Conservation (phyloP, 108 stramenopile genomes). For the Chaetoceros tenuissimus region DNA sequence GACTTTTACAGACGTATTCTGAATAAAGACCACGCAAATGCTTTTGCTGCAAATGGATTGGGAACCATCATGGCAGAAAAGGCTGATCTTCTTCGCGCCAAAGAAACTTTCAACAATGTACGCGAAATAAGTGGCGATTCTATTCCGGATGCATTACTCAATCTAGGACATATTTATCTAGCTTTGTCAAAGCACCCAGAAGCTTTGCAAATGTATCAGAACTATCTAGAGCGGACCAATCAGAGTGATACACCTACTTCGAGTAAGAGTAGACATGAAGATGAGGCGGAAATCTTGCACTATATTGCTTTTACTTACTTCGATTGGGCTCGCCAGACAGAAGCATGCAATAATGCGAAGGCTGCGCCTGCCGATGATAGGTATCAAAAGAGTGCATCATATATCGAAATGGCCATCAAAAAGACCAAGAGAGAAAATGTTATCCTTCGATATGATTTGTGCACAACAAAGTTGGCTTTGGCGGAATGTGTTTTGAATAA, state of each 20-base stretch:
- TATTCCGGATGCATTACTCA: constrained; percentile 70
- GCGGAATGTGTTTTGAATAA: constrained; percentile 81
- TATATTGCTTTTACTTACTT: constrained; percentile 86
- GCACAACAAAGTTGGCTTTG: constrained; percentile 76
- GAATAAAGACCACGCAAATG: constrained; percentile 76
- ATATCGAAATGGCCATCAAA: constrained; percentile 61
- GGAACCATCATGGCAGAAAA: constrained; percentile 85
- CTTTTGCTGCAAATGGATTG: constrained; percentile 82
- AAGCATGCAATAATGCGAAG: constrained; percentile 66
- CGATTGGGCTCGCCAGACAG: constrained; percentile 85
- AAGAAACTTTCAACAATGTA: constrained; percentile 80
- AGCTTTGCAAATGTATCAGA: constrained; percentile 83
- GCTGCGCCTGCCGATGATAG: constrained; percentile 85
- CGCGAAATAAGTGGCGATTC: constrained; percentile 78
- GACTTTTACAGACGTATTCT: constrained; percentile 72
- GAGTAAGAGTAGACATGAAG: constrained; percentile 69
- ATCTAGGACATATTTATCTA: constrained; percentile 79
- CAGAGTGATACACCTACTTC: constrained; percentile 56
- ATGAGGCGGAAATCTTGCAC: constrained; percentile 63
- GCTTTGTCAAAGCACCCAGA: constrained; percentile 83
- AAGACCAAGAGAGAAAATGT: constrained; percentile 47
- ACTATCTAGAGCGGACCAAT: constrained; percentile 70
- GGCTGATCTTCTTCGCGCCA: constrained; percentile 75
- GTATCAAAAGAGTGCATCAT: constrained; percentile 67
- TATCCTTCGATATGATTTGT: constrained; percentile 64